Percentiles rank a stretch among this genome's conserved stretches.
These are phyloP conservation scores for Lobulomyces angularis DNA, from an alignment of 192 early-diverging fungal genomes.

Conservation along the genomic window DNA sequence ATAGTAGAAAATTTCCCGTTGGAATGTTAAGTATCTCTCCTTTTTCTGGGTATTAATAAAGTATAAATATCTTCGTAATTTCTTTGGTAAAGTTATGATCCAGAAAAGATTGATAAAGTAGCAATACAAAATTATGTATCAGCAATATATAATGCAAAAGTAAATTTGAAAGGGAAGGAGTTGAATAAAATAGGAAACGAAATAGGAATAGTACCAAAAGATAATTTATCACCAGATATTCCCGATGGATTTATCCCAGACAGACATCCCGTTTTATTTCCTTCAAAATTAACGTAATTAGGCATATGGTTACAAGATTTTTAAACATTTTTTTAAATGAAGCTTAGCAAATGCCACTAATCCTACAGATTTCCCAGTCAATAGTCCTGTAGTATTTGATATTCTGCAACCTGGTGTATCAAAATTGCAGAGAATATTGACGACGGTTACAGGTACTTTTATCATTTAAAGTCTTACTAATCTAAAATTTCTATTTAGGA, in stretches of 20 bases:
- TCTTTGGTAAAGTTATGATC: no score
- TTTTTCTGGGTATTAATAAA: slow-evolving; percentile 39
- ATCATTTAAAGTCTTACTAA: slow-evolving; percentile 34
- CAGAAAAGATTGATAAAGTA: slow-evolving; percentile 23
- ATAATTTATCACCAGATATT: neutral
- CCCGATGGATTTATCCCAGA: slow-evolving; percentile 28
- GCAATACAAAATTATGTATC: slow-evolving; percentile 12
- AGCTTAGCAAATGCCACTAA: slow-evolving; percentile 14
- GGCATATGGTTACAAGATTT: neutral
- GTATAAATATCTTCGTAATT: no score
- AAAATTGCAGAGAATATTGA: slow-evolving; percentile 27
- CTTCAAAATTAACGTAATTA: slow-evolving; percentile 30
- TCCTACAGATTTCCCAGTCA: slow-evolving; percentile 34
- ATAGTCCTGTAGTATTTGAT: slow-evolving; percentile 41
- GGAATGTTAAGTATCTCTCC: slow-evolving; percentile 32
- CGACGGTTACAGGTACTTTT: slow-evolving; percentile 35
- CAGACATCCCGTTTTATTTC: slow-evolving; percentile 40
- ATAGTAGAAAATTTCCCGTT: slow-evolving; percentile 14
- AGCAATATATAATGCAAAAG: slow-evolving; percentile 17
- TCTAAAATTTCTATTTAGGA: slow-evolving; percentile 19
- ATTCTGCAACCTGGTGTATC: slow-evolving; percentile 38
- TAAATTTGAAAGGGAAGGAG: slow-evolving; percentile 4
- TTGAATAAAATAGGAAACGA: neutral
- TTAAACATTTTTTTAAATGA: slow-evolving; percentile 11
- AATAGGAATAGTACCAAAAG: neutral